Percentiles rank a stretch among this genome's conserved stretches.
Conservation (phyloP, 2,329 filamentous ascomycete genomes). For the Incumbomyces delicatus region DNA sequence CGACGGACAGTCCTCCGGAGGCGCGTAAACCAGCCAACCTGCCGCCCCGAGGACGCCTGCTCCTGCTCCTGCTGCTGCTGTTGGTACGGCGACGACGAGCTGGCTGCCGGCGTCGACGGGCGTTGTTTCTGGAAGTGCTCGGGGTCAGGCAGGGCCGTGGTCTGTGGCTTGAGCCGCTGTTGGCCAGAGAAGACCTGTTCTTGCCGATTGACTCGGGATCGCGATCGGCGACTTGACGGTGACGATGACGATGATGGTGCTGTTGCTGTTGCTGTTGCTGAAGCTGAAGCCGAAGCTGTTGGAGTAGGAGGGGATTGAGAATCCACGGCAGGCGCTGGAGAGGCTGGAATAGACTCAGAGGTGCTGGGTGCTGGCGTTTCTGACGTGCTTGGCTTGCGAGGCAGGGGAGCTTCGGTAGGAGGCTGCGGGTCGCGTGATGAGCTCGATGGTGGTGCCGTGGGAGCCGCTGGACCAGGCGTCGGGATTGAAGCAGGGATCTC, state of each 20-base stretch:
- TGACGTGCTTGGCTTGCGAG: neutral
- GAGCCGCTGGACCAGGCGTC: slow-evolving; percentile 13
- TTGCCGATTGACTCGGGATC: slow-evolving; percentile 13
- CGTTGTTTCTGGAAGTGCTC: slow-evolving; percentile 5
- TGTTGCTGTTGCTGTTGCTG: neutral
- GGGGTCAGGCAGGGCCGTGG: slow-evolving; percentile 2
- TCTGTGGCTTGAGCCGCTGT: slow-evolving; percentile 3
- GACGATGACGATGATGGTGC: neutral
- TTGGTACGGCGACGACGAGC: neutral
- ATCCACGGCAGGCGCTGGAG: slow-evolving; percentile 1
- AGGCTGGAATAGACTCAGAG: neutral
- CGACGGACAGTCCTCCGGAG: slow-evolving; percentile 9
- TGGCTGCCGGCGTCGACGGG: neutral
- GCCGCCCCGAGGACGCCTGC: neutral
- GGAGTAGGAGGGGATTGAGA: neutral
- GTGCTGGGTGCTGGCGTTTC: slow-evolving; percentile 1
- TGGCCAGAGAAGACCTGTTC: slow-evolving; percentile 20
- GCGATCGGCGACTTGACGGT: no score
- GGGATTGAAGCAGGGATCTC: slow-evolving; percentile 13
- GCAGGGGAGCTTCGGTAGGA: neutral
- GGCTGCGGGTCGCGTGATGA: neutral
- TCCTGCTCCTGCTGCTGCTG: neutral
- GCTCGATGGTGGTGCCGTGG: slow-evolving; percentile 10
- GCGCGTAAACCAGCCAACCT: slow-evolving; percentile 3
- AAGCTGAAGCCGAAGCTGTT: neutral